Conservation (phyloP, 2,329 filamentous ascomycete species). For the Fusarium sp. region DNA sequence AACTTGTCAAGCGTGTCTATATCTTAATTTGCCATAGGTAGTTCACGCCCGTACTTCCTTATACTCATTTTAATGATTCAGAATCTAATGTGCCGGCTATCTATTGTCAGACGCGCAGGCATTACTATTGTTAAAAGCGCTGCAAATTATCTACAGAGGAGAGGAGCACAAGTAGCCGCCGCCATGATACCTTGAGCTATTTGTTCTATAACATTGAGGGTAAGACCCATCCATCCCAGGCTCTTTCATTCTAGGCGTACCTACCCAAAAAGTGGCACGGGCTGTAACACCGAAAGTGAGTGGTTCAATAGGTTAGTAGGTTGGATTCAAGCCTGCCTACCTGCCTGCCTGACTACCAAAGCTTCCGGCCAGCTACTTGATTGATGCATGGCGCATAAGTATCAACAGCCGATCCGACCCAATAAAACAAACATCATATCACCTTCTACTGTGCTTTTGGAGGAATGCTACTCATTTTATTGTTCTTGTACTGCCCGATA, state of each 20-base stretch:
- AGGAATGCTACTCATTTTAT: background rate
- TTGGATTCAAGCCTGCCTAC: background rate
- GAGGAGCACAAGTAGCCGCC: background rate
- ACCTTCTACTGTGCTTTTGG: background rate
- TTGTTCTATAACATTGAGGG: background rate
- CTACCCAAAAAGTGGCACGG: background rate
- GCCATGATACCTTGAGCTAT: constrained; percentile 18
- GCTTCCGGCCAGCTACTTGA: constrained; percentile 5
- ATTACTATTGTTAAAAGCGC: background rate
- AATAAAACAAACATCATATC: background rate
- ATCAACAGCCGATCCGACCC: background rate
- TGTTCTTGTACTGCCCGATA: background rate
- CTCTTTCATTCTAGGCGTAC: background rate
- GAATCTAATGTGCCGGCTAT: constrained; percentile 10
- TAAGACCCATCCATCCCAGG: background rate
- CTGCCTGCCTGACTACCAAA: background rate
- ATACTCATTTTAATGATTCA: background rate
- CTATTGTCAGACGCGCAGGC: background rate
- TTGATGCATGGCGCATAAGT: background rate
- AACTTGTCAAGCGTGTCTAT: background rate
- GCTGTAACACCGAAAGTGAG: constrained; percentile 15
- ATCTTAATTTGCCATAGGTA: background rate
- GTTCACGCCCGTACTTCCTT: background rate
- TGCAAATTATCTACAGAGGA: constrained; percentile 1
- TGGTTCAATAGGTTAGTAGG: background rate